Percentiles rank a stretch among this genome's conserved stretches.
Evolutionary conservation across 2,329 filamentous ascomycete genomes (phyloP).

Genomic region (Hymenotorrendiella dingleyae): DNA sequence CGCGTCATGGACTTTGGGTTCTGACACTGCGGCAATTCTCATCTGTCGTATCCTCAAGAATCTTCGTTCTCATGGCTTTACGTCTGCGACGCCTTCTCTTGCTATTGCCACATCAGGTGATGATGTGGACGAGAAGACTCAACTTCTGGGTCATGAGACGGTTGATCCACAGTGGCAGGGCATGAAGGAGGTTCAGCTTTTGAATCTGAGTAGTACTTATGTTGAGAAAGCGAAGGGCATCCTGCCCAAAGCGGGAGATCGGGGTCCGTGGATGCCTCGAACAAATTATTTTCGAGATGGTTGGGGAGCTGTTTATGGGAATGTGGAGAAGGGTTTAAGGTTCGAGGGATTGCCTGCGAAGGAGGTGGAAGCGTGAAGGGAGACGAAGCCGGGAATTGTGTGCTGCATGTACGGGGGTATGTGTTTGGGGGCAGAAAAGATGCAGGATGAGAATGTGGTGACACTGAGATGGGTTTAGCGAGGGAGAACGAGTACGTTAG

Average conservation of each 20-base stretch:
- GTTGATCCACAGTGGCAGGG: conserved; percentile 1
- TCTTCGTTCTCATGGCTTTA: conserved; percentile 18
- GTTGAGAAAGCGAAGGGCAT: conserved; percentile 8
- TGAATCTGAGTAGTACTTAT: conserved; percentile 16
- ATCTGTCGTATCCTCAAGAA: conserved; percentile 27
- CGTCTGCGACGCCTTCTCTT: conserved; percentile 14
- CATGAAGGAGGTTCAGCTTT: conserved; percentile 1
- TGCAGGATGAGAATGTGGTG: no score
- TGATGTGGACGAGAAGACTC: not conserved
- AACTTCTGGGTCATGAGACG: not conserved
- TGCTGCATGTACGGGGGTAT: no score
- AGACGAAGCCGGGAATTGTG: no score
- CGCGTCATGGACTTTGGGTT: conserved; percentile 61
- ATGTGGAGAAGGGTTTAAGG: conserved; percentile 21
- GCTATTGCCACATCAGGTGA: not conserved
- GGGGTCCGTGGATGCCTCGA: conserved; percentile 24
- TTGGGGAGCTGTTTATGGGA: conserved; percentile 25
- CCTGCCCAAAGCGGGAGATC: conserved; percentile 19
- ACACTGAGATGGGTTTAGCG: no score
- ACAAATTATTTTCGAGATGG: conserved; percentile 28
- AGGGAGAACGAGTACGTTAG: no score
- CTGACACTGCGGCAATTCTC: conserved; percentile 36
- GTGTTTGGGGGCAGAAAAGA: no score
- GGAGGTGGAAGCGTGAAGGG: not conserved
- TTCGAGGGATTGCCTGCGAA: conserved; percentile 14